Percentiles rank a stretch among this genome's conserved stretches.
These are phyloP conservation scores for Apiotrichum siamense DNA, from an alignment of 1,284 basidiomycete genomes.

Conservation along the genomic window DNA sequence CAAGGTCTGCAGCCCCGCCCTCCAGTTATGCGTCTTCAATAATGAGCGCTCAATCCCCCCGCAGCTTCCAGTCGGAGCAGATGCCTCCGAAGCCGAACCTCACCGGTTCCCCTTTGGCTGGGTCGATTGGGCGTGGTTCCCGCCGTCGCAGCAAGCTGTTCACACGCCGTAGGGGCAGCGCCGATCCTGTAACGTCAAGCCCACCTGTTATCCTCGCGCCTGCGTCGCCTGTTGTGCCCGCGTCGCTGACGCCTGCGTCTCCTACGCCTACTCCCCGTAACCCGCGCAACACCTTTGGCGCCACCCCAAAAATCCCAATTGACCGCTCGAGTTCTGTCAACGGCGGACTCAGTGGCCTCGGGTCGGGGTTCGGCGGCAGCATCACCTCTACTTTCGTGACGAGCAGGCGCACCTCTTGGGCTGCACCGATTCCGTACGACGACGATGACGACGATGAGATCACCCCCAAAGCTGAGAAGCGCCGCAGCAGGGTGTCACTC, in stretches of 20 bases:
- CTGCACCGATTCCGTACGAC: conserved; percentile 1
- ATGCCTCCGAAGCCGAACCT: background rate
- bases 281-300: background rate
- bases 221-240: background rate
- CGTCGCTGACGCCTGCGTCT: background rate
- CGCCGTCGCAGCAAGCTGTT: conserved; percentile 8
- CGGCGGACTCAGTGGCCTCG: too few species aligned
- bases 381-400: background rate
- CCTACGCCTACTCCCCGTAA: background rate
- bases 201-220: background rate
- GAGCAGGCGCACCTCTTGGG: conserved; percentile 12
- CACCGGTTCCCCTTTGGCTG: background rate
- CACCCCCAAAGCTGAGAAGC: background rate
- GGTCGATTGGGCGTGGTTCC: conserved; percentile 6
- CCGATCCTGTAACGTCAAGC: background rate
- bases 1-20: background rate
- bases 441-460: conserved; percentile 5
- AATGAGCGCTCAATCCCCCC: conserved; percentile 7
- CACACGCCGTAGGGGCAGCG: conserved; percentile 1
- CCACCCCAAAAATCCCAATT: too few species aligned
- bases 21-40: too few species aligned
- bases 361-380: background rate
- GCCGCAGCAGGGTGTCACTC: conserved; percentile 11
- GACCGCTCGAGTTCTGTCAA: too few species aligned
- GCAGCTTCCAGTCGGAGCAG: conserved; percentile 15